These are phyloP conservation scores for Saksenaea vasiformis DNA, from an alignment of 371 early-diverging fungal species.

Conservation along the genomic window DNA sequence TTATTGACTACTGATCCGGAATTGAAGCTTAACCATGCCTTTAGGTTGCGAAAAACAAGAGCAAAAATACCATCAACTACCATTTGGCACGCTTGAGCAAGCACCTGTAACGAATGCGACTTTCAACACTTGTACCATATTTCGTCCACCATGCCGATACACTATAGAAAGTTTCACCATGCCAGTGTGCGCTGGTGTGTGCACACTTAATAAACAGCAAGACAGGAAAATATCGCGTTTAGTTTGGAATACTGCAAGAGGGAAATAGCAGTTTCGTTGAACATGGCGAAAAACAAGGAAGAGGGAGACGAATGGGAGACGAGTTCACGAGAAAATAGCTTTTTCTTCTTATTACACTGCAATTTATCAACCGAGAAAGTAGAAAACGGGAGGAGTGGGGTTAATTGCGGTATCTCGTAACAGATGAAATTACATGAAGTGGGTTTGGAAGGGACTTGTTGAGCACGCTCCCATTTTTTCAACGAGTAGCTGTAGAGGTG, in stretches of 20 bases:
- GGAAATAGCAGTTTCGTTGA: neutral
- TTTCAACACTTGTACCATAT: neutral
- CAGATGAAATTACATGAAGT: no score
- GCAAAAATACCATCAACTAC: conserved; percentile 65
- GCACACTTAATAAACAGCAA: neutral
- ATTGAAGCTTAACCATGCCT: neutral
- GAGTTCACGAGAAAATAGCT: no score
- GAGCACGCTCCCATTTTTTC: no score
- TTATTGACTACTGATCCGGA: neutral
- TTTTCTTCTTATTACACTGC: no score
- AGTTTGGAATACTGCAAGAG: neutral
- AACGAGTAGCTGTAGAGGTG: no score
- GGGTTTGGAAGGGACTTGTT: no score
- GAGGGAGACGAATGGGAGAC: neutral
- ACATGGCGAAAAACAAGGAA: neutral
- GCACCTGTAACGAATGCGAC: conserved; percentile 47
- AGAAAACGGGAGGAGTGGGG: no score
- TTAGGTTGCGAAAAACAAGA: conserved; percentile 54
- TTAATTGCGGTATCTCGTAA: no score
- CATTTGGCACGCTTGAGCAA: conserved; percentile 70
- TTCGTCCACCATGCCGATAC: neutral
- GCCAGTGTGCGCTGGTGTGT: neutral
- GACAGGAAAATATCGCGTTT: neutral
- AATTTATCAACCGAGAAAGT: no score
- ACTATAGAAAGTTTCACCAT: neutral